Base-by-base conservation (phyloP, 257 asterid species). In the Lithospermum erythrorhizon region DNA sequence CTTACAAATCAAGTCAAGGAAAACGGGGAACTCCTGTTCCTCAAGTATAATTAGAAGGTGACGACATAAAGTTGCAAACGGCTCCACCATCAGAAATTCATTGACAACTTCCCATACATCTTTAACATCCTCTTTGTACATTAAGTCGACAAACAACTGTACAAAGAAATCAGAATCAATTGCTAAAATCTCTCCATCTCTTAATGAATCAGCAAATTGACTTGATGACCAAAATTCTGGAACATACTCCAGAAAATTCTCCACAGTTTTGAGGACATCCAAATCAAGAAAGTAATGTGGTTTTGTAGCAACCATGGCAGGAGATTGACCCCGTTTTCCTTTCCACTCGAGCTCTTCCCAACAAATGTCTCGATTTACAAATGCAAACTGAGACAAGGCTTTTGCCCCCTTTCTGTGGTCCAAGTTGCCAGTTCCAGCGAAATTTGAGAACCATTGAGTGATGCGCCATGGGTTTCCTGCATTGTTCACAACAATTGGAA, bases 291-390 rank as follows among this genome's bases (percentile, higher is more conserved):
- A 88, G 74, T 91, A 91, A 73, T 91, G 95, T 64, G 97, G 98
- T 82, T 91, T 88, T 25, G 98, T 82, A 53, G 98, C 98, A 81
- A 91, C 98, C 96, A 88, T 84, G 70, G 98, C 98, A 67, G 96
- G 98, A 71, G 96, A 88, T 67, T 91, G 96, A 48, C 98, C 98
- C 66, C 86, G 98, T 74, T 84, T 91, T 60, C 96, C 98, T 70
- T 73, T 91, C 98, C 98, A 91, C 79, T 79, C 95, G 41, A 91
- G 96, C 73, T 91, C 98, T 83, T 91, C 98, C 98, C 96, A 91
- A 68, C 95, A 91, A 61, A 83, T 72, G 79, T 91, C 98, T 32
- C 96, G 82, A 71, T 91, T 84, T 59, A 84, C 81, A 75, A 91
- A 91, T 65, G 98, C 95, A 84, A 75, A 91, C 61, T 78, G 88